phyloP scores from a whole-genome alignment of 768 basidiomycete species.

The Melanogaster broomeanus region DNA sequence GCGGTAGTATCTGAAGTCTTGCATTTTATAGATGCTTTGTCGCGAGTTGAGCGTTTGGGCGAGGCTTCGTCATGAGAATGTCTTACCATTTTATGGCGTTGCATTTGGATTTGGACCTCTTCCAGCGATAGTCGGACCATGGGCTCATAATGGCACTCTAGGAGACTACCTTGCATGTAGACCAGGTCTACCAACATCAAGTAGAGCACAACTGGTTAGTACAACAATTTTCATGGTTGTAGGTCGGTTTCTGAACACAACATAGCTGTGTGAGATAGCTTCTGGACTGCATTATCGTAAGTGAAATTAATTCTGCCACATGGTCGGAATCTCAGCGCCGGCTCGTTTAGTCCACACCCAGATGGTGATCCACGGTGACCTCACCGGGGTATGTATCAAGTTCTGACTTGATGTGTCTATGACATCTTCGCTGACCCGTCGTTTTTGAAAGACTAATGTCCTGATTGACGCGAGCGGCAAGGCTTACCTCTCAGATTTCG shows the following conservation, averaged over 20 bases:
- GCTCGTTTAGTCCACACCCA: too few species aligned
- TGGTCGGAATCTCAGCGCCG: too few species aligned
- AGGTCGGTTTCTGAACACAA: constrained; percentile 26
- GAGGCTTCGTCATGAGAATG: constrained; percentile 22
- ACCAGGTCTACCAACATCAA: neutral
- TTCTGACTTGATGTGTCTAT: too few species aligned
- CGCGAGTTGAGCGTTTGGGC: too few species aligned
- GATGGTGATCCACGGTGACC: constrained; percentile 31
- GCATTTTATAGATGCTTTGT: too few species aligned
- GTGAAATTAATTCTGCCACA: too few species aligned
- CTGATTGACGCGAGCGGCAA: neutral
- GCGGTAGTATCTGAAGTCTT: neutral
- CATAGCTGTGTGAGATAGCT: constrained; percentile 7
- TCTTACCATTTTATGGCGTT: too few species aligned
- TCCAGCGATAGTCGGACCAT: constrained; percentile 21
- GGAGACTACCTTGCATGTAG: constrained; percentile 12
- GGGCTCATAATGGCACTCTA: constrained; percentile 16
- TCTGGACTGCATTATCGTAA: neutral
- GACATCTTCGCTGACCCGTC: neutral
- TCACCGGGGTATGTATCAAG: constrained; percentile 27
- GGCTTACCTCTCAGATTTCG: constrained; percentile 36
- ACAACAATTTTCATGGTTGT: constrained; percentile 12
- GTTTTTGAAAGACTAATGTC: constrained; percentile 2
- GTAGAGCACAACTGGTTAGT: neutral
- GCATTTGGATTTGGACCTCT: constrained; percentile 25